Conservation (phyloP, 202 grass and related monocot species). For the Eragrostis tef region DNA sequence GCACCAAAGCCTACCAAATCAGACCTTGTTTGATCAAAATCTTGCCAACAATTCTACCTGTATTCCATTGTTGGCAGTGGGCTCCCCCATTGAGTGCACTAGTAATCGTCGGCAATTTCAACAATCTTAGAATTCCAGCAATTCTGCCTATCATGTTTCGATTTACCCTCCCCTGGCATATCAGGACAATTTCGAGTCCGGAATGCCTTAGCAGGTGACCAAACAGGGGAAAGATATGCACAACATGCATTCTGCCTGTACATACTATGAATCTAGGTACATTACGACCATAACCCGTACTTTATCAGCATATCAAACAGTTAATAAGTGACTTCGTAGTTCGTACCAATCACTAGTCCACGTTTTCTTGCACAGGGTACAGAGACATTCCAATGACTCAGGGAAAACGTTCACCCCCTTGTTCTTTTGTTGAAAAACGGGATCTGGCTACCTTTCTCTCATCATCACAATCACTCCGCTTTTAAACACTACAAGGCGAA, state of each 20-base stretch:
- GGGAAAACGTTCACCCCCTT: background rate
- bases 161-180: background rate
- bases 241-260: background rate
- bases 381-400: background rate
- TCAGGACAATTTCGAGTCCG: background rate
- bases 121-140: too few relatives aligned
- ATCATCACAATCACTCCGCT: background rate
- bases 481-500: background rate
- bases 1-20: background rate
- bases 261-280: constrained; percentile 7
- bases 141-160: background rate
- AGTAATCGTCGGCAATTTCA: background rate
- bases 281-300: background rate
- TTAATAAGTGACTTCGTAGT: background rate
- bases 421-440: background rate
- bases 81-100: constrained; percentile 11
- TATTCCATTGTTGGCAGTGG: constrained; percentile 16
- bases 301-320: constrained; percentile 26
- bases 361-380: constrained; percentile 3
- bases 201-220: background rate
- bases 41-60: background rate
- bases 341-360: background rate
- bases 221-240: background rate
- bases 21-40: background rate
- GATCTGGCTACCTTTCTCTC: background rate